Evolutionary conservation across 83 land plant genomes (phyloP).

Genomic region (Thuja plicata): DNA sequence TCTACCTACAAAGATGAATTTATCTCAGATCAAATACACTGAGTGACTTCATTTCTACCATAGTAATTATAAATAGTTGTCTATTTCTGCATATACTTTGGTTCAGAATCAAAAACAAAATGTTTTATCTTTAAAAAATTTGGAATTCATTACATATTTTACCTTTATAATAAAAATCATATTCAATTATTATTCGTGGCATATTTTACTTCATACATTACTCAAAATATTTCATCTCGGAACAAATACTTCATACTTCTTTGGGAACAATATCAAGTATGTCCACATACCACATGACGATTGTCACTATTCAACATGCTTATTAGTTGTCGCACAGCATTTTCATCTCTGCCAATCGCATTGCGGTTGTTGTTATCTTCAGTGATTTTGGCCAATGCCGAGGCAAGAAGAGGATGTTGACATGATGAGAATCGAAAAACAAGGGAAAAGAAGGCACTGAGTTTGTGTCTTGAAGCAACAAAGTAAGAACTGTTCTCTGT

Average conservation of each 20-base stretch:
- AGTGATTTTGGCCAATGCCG: conserved; percentile 92
- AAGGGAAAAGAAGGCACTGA: conserved; percentile 97
- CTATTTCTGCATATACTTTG: not conserved
- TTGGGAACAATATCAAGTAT: not conserved
- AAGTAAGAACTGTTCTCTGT: conserved; percentile 89
- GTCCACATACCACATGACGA: conserved; percentile 86
- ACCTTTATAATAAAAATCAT: not conserved
- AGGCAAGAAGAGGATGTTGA: conserved; percentile 98
- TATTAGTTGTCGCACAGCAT: conserved; percentile 97
- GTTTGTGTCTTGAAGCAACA: conserved; percentile 89
- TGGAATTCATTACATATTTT: not conserved
- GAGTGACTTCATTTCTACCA: not conserved
- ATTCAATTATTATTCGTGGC: not conserved
- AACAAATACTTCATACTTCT: not conserved
- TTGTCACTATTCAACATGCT: conserved; percentile 97
- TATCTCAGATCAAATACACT: not conserved
- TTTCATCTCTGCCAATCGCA: conserved; percentile 93
- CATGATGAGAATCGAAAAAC: conserved; percentile 98
- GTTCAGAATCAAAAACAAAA: not conserved
- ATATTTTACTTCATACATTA: not conserved
- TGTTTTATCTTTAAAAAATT: not conserved
- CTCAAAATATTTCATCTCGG: not conserved
- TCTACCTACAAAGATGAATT: conserved; percentile 68
- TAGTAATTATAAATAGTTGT: not conserved
- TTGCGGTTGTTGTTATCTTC: conserved; percentile 78